phyloP scores from a whole-genome alignment of 169 alveolate species.

The Eimeria acervulina region DNA sequence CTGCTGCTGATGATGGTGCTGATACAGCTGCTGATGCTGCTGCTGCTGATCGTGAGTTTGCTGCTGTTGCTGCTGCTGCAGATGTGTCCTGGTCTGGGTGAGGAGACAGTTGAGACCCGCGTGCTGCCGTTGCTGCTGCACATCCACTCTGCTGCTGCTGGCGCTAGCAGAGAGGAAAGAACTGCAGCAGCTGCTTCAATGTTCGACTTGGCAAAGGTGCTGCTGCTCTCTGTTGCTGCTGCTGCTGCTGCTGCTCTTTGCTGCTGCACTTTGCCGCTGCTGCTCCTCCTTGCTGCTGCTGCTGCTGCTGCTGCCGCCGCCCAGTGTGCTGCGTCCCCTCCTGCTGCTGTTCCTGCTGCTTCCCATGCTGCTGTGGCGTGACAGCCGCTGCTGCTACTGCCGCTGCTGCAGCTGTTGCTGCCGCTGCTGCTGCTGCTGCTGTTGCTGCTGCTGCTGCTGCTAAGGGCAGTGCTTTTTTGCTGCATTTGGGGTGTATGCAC shows the following conservation, averaged over 20 bases:
- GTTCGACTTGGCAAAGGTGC: background rate
- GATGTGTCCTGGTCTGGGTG: conserved; percentile 14
- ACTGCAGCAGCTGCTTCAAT: conserved; percentile 19
- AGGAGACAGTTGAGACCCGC: background rate
- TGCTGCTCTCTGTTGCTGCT: background rate
- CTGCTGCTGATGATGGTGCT: conserved; percentile 39
- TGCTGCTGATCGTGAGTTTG: background rate
- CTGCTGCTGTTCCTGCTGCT: background rate
- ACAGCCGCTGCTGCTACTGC: background rate
- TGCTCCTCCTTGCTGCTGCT: too few relatives aligned
- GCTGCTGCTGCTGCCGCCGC: too few relatives aligned
- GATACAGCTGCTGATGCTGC: conserved; percentile 7
- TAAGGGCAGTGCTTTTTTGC: background rate
- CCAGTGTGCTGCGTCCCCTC: too few relatives aligned
- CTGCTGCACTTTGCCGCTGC: too few relatives aligned
- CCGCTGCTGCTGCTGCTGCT: background rate
- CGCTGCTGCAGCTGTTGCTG: conserved; percentile 3
- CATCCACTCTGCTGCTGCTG: background rate
- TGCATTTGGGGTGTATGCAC: background rate
- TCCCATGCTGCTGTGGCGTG: background rate
- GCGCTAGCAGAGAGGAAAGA: background rate
- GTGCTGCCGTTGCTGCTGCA: conserved; percentile 2
- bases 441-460: too few relatives aligned
- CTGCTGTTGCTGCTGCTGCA: too few relatives aligned
- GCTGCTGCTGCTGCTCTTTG: too few relatives aligned